phyloP scores from a whole-genome alignment of 805 yeast genomes.

The Saccharomyces kudriavzevii region DNA sequence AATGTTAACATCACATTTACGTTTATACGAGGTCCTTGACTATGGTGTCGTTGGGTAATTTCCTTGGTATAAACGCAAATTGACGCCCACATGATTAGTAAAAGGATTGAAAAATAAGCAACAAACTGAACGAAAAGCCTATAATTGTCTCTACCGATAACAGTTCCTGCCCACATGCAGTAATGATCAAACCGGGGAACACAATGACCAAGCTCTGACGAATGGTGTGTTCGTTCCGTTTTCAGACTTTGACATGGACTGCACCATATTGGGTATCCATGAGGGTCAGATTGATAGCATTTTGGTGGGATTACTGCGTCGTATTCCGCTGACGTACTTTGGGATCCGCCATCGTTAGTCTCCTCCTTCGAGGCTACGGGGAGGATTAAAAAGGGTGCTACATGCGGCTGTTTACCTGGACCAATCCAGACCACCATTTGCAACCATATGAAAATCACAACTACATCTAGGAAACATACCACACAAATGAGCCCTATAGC shows the following conservation, averaged over 20 bases:
- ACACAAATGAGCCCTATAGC: slow-evolving; percentile 19
- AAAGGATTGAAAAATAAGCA: slow-evolving; percentile 31
- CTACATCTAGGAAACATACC: slow-evolving; percentile 9
- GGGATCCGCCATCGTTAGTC: slow-evolving; percentile 1
- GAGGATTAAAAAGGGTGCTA: slow-evolving; percentile 19
- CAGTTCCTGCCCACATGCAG: slow-evolving; percentile 69
- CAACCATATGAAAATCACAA: slow-evolving; percentile 15
- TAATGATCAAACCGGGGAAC: slow-evolving; percentile 76
- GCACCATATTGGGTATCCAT: slow-evolving; percentile 77
- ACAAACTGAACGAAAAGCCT: slow-evolving; percentile 49
- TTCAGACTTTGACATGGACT: slow-evolving; percentile 57
- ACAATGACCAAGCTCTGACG: slow-evolving; percentile 46
- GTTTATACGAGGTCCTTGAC: slow-evolving; percentile 29
- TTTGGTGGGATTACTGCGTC: slow-evolving; percentile 41
- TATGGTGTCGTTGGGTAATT: slow-evolving; percentile 9
- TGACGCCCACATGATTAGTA: slow-evolving; percentile 36
- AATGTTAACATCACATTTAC: slow-evolving; percentile 45
- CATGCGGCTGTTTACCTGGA: slow-evolving; percentile 22
- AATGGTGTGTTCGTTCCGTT: slow-evolving; percentile 63
- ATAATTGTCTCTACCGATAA: slow-evolving; percentile 64
- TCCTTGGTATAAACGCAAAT: slow-evolving; percentile 29
- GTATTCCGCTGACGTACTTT: not conserved
- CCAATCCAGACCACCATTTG: slow-evolving; percentile 15
- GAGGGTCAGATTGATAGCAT: slow-evolving; percentile 56
- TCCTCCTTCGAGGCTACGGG: slow-evolving; percentile 1